phyloP scores from a whole-genome alignment of 2,329 filamentous ascomycete species.

The Myriosclerotinia duriaeana region DNA sequence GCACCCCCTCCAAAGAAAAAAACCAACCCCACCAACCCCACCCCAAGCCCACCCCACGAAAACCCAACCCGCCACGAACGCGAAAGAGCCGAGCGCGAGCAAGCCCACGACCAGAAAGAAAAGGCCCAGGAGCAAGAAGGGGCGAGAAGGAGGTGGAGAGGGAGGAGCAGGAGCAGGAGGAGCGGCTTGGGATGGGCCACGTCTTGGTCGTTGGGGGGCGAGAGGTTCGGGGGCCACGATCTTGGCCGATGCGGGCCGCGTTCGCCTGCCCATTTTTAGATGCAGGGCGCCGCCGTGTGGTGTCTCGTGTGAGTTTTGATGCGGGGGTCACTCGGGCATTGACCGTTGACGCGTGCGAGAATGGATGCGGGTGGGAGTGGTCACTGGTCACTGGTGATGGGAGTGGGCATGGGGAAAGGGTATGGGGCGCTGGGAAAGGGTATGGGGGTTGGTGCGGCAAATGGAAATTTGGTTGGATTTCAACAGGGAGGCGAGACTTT shows the following conservation, averaged over 20 bases:
- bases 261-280: constrained; percentile 17
- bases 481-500: too few relatives aligned
- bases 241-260: constrained; percentile 14
- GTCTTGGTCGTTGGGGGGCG: constrained; percentile 20
- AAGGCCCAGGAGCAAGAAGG: constrained; percentile 8
- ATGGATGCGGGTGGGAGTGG: too few relatives aligned
- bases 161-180: too few relatives aligned
- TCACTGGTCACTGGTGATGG: too few relatives aligned
- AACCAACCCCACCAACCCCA: too few relatives aligned
- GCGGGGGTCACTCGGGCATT: too few relatives aligned
- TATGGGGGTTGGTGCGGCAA: too few relatives aligned
- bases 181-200: constrained; percentile 17
- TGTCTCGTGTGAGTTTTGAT: not conserved
- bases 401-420: not conserved
- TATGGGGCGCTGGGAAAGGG: not conserved
- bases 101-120: constrained; percentile 4
- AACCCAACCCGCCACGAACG: not conserved
- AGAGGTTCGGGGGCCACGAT: constrained; percentile 13
- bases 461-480: not conserved
- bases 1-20: too few relatives aligned
- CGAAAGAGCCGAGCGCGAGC: not conserved
- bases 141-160: constrained; percentile 16
- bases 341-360: too few relatives aligned
- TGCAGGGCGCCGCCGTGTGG: constrained; percentile 20
- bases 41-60: too few relatives aligned